These are phyloP conservation scores for Glebionis coronaria DNA, from an alignment of 129 eudicot species.

Conservation along the genomic window DNA sequence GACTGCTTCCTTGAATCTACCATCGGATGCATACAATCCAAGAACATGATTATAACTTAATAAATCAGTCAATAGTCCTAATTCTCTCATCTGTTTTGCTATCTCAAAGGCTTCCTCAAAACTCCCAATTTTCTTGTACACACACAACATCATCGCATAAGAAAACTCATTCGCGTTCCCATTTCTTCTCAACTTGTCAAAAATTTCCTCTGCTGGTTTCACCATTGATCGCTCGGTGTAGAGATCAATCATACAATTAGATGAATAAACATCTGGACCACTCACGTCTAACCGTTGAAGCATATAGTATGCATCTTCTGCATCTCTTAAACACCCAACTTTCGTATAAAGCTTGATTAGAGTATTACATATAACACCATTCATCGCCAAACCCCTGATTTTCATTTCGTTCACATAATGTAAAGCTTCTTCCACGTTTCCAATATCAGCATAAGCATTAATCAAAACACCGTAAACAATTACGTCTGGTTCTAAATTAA, in stretches of 20 bases:
- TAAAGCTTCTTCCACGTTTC: constrained; percentile 64
- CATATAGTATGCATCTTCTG: constrained; percentile 53
- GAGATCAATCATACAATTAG: constrained; percentile 79
- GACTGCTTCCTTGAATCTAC: constrained; percentile 71
- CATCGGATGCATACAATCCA: constrained; percentile 64
- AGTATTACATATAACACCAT: constrained; percentile 58
- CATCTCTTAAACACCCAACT: constrained; percentile 73
- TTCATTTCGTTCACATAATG: constrained; percentile 49
- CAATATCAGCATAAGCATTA: constrained; percentile 73
- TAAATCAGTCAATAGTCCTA: constrained; percentile 63
- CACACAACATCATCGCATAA: constrained; percentile 88
- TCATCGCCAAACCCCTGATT: constrained; percentile 49
- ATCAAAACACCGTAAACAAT: constrained; percentile 65
- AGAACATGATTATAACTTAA: constrained; percentile 80
- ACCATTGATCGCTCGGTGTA: constrained; percentile 75
- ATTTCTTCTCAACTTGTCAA: constrained; percentile 39
- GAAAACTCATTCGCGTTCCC: constrained; percentile 83
- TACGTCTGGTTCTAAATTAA: constrained; percentile 53
- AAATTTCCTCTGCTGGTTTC: constrained; percentile 63
- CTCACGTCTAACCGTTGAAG: constrained; percentile 47
- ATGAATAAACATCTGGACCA: constrained; percentile 59
- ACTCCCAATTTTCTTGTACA: constrained; percentile 73
- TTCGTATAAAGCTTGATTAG: constrained; percentile 79
- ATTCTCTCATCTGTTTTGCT: constrained; percentile 68
- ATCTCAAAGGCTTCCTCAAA: constrained; percentile 61